phyloP scores from a whole-genome alignment of 768 basidiomycete genomes.

The Hericium coralloides region DNA sequence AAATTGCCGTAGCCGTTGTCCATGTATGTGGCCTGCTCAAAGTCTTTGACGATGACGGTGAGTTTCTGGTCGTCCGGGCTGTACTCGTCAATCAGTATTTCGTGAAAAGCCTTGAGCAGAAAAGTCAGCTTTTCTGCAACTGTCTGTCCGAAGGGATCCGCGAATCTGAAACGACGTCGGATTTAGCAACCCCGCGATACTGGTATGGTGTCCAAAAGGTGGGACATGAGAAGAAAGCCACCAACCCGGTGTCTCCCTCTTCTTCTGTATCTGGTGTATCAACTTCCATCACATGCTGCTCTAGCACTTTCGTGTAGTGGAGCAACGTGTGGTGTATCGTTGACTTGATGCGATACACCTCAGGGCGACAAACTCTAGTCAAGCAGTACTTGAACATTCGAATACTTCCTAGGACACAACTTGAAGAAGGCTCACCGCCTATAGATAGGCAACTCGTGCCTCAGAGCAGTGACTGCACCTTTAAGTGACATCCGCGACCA shows the following conservation, averaged over 20 bases:
- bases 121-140: conserved; percentile 20
- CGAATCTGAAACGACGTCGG: too few species aligned
- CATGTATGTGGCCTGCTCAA: conserved; percentile 12
- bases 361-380: conserved; percentile 66
- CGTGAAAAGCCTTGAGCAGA: conserved; percentile 40
- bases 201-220: too few species aligned
- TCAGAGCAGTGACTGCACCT: conserved; percentile 50
- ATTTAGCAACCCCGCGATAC: too few species aligned
- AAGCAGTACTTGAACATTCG: neutral
- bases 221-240: too few species aligned
- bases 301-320: conserved; percentile 22
- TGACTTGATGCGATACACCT: conserved; percentile 68
- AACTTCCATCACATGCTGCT: conserved; percentile 1
- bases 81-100: conserved; percentile 43
- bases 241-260: too few species aligned
- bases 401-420: neutral
- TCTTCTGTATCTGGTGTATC: neutral
- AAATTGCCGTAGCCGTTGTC: conserved; percentile 18
- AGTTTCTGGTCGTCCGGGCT: conserved; percentile 9
- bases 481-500: conserved; percentile 80
- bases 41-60: conserved; percentile 2
- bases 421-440: conserved; percentile 39
- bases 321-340: conserved; percentile 49
- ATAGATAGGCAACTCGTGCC: conserved; percentile 74
- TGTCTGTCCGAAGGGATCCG: neutral